A percentile compares a stretch with the other conserved stretches of the same genome.
Conservation (phyloP, 1,284 basidiomycete species). For the Cryptococcus jaspeensis region DNA sequence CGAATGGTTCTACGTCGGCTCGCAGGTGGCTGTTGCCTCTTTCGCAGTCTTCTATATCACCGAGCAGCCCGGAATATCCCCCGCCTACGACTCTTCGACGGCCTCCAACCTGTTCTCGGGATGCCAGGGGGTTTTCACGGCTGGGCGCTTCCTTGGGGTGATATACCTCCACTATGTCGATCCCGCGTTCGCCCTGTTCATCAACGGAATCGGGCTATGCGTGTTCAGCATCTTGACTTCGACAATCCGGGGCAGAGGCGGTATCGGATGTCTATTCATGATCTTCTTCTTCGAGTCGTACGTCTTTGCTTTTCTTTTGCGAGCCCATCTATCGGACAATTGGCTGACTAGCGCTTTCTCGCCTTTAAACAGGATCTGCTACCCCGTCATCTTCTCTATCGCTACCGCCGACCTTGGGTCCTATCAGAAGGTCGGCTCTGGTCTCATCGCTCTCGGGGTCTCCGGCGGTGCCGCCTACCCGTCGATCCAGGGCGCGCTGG, state of each 20-base stretch:
- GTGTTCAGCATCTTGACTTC: slow-evolving; percentile 35
- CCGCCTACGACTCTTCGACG: slow-evolving; percentile 15
- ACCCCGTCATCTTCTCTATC: slow-evolving; percentile 39
- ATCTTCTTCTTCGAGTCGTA: slow-evolving; percentile 37
- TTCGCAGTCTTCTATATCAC: slow-evolving; percentile 34
- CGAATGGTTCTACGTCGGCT: slow-evolving; percentile 24
- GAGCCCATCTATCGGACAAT: too few relatives aligned
- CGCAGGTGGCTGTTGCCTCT: slow-evolving; percentile 38
- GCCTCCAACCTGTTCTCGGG: slow-evolving; percentile 39
- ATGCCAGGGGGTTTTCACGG: slow-evolving; percentile 40
- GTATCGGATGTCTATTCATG: slow-evolving; percentile 37
- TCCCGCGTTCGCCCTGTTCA: slow-evolving; percentile 33
- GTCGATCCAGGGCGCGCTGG: slow-evolving; percentile 25
- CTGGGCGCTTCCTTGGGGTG: slow-evolving; percentile 39
- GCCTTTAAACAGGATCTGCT: slow-evolving; percentile 18
- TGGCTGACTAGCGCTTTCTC: too few relatives aligned
- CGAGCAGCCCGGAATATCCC: slow-evolving; percentile 20
- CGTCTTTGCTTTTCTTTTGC: too few relatives aligned
- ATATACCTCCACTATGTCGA: slow-evolving; percentile 34
- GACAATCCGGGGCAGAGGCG: slow-evolving; percentile 25
- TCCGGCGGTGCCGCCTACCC: slow-evolving; percentile 33
- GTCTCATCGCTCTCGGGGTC: slow-evolving; percentile 31
- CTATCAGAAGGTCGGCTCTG: slow-evolving; percentile 34
- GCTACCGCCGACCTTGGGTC: slow-evolving; percentile 35
- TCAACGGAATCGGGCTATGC: slow-evolving; percentile 28